Conservation (phyloP, 1,139 yeast species). For the Blastobotrys indianensis region DNA sequence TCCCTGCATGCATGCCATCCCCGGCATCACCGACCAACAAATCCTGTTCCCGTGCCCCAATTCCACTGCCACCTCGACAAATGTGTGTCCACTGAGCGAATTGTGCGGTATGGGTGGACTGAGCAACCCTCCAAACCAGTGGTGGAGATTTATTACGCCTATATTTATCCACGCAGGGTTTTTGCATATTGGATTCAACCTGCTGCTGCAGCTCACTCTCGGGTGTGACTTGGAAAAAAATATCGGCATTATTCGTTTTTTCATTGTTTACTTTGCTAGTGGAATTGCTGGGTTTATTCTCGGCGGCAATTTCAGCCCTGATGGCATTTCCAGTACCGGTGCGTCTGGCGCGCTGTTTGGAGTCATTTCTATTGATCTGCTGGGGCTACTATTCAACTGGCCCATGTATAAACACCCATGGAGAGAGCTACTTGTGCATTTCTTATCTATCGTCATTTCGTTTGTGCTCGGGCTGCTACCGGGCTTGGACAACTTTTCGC, state of each 20-base stretch:
- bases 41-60: slow-evolving; percentile 64
- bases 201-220: slow-evolving; percentile 54
- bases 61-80: slow-evolving; percentile 49
- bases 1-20: slow-evolving; percentile 61
- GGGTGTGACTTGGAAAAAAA: slow-evolving; percentile 58
- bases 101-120: slow-evolving; percentile 58
- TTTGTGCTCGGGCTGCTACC: slow-evolving; percentile 65
- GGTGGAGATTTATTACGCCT: slow-evolving; percentile 67
- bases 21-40: slow-evolving; percentile 46
- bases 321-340: slow-evolving; percentile 65
- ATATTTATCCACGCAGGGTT: slow-evolving; percentile 76
- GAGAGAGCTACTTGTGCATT: slow-evolving; percentile 43
- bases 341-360: slow-evolving; percentile 76
- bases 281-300: slow-evolving; percentile 66
- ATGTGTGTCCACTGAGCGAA: slow-evolving; percentile 52
- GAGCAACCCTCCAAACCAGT: slow-evolving; percentile 40
- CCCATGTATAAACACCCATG: slow-evolving; percentile 39
- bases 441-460: slow-evolving; percentile 54
- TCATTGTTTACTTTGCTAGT: slow-evolving; percentile 51
- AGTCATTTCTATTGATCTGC: slow-evolving; percentile 55
- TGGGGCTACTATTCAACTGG: slow-evolving; percentile 54
- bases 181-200: slow-evolving; percentile 60
- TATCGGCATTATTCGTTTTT: slow-evolving; percentile 53
- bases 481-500: slow-evolving; percentile 71
- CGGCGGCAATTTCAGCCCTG: slow-evolving; percentile 68